These are phyloP conservation scores for Pittosporum tobira DNA, from an alignment of 129 eudicot species.

Conservation along the genomic window DNA sequence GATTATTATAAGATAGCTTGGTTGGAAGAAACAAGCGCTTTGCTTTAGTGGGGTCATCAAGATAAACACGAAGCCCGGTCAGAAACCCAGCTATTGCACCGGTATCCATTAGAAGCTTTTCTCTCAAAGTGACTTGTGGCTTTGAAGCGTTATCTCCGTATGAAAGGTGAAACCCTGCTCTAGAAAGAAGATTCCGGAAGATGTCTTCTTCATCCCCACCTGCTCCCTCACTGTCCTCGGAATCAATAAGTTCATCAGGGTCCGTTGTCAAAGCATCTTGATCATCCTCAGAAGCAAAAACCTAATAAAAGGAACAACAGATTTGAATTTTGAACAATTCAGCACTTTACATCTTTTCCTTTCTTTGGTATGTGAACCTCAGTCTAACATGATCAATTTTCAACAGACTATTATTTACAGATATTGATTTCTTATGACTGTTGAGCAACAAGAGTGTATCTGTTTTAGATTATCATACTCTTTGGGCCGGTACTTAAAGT, in stretches of 20 bases:
- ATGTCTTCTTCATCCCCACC: constrained; percentile 97
- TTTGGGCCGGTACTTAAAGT: no score
- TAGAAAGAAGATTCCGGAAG: constrained; percentile 83
- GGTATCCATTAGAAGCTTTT: constrained; percentile 98
- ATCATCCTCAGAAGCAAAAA: constrained; percentile 95
- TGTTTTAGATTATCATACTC: no score
- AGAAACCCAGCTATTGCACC: constrained; percentile 93
- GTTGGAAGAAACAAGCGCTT: constrained; percentile 95
- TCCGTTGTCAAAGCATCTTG: constrained; percentile 95
- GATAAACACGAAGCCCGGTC: constrained; percentile 96
- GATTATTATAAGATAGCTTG: constrained; percentile 55
- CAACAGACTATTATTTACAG: no score
- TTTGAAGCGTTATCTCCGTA: constrained; percentile 90
- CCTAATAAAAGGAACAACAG: constrained; percentile 29
- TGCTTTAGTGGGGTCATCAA: constrained; percentile 94
- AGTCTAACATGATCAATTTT: no score
- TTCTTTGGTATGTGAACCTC: no score
- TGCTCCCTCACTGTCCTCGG: constrained; percentile 92
- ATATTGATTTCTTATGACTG: no score
- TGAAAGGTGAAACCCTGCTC: constrained; percentile 86
- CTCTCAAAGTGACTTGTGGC: constrained; percentile 93
- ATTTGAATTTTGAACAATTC: neutral
- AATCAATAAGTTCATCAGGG: constrained; percentile 93
- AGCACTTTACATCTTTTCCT: no score
- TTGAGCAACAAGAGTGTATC: no score